Evolutionary conservation across 805 yeast species (phyloP).

Genomic region (Starmerella bombicola): DNA sequence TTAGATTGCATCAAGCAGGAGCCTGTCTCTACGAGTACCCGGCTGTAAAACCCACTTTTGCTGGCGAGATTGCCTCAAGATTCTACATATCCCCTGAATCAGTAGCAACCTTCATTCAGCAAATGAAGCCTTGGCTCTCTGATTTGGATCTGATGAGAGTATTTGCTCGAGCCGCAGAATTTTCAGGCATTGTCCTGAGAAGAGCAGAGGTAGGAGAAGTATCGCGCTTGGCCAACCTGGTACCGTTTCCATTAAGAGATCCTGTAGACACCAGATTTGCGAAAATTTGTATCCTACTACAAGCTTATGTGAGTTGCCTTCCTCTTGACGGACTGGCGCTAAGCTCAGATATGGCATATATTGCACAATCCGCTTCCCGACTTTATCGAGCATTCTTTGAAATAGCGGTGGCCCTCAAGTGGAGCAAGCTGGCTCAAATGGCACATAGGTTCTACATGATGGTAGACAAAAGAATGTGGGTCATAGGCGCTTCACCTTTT

Average conservation of each 20-base stretch:
- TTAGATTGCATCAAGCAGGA: slow-evolving; percentile 42
- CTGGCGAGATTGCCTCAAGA: slow-evolving; percentile 76
- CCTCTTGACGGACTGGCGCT: slow-evolving; percentile 78
- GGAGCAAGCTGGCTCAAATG: slow-evolving; percentile 52
- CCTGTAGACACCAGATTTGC: slow-evolving; percentile 55
- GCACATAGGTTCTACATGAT: slow-evolving; percentile 60
- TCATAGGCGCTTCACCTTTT: slow-evolving; percentile 61
- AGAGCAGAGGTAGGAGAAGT: slow-evolving; percentile 76
- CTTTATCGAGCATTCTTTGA: slow-evolving; percentile 76
- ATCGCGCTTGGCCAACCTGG: slow-evolving; percentile 49
- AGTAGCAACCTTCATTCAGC: slow-evolving; percentile 50
- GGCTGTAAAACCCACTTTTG: slow-evolving; percentile 45
- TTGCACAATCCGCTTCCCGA: slow-evolving; percentile 88
- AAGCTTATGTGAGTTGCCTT: slow-evolving; percentile 71
- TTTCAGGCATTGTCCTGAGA: slow-evolving; percentile 68
- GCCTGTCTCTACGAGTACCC: slow-evolving; percentile 46
- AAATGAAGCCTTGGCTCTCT: slow-evolving; percentile 50
- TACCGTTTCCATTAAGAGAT: slow-evolving; percentile 82
- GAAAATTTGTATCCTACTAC: slow-evolving; percentile 68
- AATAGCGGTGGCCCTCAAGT: slow-evolving; percentile 52
- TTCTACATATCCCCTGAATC: slow-evolving; percentile 71
- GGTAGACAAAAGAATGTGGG: slow-evolving; percentile 76
- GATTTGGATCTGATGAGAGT: slow-evolving; percentile 65
- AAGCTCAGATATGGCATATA: slow-evolving; percentile 83
- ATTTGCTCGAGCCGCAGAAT: slow-evolving; percentile 75